Evolutionary conservation across 768 basidiomycete genomes (phyloP), one percentile per base, ranked within the genome.

Genomic region (Collybiopsis luxurians): DNA sequence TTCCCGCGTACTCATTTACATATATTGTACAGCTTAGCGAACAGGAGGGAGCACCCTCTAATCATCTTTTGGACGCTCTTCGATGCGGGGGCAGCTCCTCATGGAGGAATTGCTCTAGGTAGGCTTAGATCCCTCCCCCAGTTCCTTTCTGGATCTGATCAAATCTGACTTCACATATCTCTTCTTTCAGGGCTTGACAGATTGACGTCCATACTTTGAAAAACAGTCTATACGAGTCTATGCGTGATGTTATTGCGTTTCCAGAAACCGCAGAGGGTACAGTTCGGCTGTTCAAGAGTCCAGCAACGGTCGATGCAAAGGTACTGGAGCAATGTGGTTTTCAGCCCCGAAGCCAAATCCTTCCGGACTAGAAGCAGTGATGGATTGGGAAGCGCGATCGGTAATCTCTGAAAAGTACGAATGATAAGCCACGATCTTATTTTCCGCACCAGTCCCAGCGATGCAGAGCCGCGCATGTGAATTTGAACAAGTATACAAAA

Each of bases 241-340:
- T 98, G 62, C 82, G 93, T 59, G 94, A 97, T 64, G 95, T 98
- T 61, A 96, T 98, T 61, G 95, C 95, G 19, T 98, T 98, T 76
- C 95, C 95, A 9, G 97, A 98, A 77, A 89, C 90, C 7, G 83
- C 85, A 39, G 82, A 75, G 57, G 95, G 95, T 4, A 81, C 85
- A 24, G 95, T 97, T 72, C 82, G 86, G 42, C 83, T 96, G 38
- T 95, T 97, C 79, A 89, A 85, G 71, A 92, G 92, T 71, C 95
- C 95, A 39, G 85, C 90, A 13, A 63, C 80, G 15, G 77, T 86
- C 53, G 65, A 67, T 55, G 66, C 73, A 23, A 77, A 81, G 34
- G 73, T 81, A 34, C 71, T 93, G 53, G 63, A 75, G 61, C 82
- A 87, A 66, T 92, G 90, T 69, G 83, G 84, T 61, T 78, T 91